A percentile compares a stretch with the other conserved stretches of the same genome.
phyloP scores from a whole-genome alignment of 805 yeast species.

The Yarrowia sp. region DNA sequence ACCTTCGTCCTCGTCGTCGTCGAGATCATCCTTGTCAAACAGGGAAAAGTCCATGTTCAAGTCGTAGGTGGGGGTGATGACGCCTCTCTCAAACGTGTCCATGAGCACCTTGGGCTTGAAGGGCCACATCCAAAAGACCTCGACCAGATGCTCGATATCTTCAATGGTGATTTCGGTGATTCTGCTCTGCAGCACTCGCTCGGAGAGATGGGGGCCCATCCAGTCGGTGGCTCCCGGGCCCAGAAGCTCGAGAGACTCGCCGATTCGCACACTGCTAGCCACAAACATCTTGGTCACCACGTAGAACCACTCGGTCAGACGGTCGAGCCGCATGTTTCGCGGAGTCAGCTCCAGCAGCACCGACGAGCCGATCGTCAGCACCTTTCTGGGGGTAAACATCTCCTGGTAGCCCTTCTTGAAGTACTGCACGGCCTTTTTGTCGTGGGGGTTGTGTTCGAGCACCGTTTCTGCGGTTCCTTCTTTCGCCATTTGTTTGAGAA shows the following conservation, averaged over 20 bases:
- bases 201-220: conserved; percentile 12
- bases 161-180: neutral
- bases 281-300: conserved; percentile 11
- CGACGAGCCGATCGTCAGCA: neutral
- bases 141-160: neutral
- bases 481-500: too few species aligned
- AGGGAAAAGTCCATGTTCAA: neutral
- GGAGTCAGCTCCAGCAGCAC: conserved; percentile 31
- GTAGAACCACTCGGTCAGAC: conserved; percentile 3
- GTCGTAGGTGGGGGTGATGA: too few species aligned
- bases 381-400: neutral
- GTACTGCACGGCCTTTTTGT: neutral
- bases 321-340: neutral
- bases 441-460: neutral
- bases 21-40: neutral
- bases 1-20: neutral
- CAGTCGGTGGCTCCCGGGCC: conserved; percentile 33
- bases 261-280: neutral
- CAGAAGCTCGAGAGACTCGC: neutral
- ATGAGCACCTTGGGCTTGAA: conserved; percentile 23
- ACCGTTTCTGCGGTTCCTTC: too few species aligned
- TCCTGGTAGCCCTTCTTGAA: neutral
- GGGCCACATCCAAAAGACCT: conserved; percentile 32
- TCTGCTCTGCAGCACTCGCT: too few species aligned
- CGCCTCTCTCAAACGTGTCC: neutral